Evolutionary conservation across 305 asterid genomes (phyloP).

Genomic region (Rubia tinctorum): DNA sequence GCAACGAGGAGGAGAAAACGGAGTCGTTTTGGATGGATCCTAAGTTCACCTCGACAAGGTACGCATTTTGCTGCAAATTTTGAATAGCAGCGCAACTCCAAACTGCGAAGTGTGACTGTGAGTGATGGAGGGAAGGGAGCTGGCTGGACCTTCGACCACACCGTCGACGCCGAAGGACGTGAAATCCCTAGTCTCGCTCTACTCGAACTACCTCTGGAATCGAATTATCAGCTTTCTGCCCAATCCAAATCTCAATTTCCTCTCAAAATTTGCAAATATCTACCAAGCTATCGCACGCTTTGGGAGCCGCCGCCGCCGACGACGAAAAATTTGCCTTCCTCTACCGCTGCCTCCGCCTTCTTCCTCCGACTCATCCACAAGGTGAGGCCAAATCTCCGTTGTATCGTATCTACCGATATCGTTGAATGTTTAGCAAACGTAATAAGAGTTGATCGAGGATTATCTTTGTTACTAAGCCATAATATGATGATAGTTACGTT

Average conservation of each 20-base stretch:
- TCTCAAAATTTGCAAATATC: constrained; percentile 36
- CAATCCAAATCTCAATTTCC: constrained; percentile 28
- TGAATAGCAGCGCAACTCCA: not conserved
- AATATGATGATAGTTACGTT: not conserved
- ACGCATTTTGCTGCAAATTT: not conserved
- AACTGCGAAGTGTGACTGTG: not conserved
- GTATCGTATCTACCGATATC: no score
- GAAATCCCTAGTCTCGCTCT: constrained; percentile 39
- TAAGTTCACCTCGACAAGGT: not conserved
- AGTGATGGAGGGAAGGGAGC: constrained; percentile 9
- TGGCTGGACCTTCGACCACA: constrained; percentile 19
- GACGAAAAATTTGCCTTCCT: constrained; percentile 68
- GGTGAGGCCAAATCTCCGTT: constrained; percentile 33
- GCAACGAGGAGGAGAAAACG: no score
- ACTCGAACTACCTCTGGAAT: constrained; percentile 47
- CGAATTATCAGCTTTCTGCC: constrained; percentile 46
- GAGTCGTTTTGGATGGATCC: no score
- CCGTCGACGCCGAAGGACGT: constrained; percentile 34
- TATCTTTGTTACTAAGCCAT: not conserved
- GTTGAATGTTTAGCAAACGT: not conserved
- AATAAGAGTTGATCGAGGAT: not conserved
- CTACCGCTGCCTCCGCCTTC: constrained; percentile 68
- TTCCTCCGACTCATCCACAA: constrained; percentile 35
- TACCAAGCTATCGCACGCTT: constrained; percentile 18
- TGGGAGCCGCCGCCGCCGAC: constrained; percentile 51